phyloP scores from a whole-genome alignment of 371 early-diverging fungal species.

The Apophysomyces sp. region DNA sequence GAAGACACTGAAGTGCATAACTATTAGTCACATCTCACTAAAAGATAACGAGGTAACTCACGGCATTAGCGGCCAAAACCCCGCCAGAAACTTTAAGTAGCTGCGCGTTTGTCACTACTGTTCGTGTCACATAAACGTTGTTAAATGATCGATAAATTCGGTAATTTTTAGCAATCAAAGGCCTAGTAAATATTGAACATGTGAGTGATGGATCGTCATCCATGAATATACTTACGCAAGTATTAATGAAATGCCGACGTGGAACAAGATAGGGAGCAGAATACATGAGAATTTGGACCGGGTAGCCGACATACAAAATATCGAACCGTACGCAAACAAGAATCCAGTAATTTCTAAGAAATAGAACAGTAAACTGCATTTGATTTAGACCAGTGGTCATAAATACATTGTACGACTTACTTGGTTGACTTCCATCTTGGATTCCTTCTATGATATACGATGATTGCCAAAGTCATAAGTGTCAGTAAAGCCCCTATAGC shows the following conservation, averaged over 20 bases:
- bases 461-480: constrained; percentile 26
- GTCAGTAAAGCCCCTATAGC: constrained; percentile 8
- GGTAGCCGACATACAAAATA: constrained; percentile 30
- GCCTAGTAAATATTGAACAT: constrained; percentile 12
- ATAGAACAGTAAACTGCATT: constrained; percentile 50
- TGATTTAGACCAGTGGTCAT: background rate
- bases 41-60: constrained; percentile 5
- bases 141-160: constrained; percentile 39
- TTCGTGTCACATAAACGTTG: constrained; percentile 37
- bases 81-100: constrained; percentile 32
- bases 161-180: constrained; percentile 43
- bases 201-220: background rate
- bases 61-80: constrained; percentile 26
- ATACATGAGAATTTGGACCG: constrained; percentile 35
- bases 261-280: constrained; percentile 39
- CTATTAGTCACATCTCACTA: background rate
- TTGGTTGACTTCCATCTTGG: constrained; percentile 54
- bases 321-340: constrained; percentile 32
- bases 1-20: constrained; percentile 11
- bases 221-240: constrained; percentile 31
- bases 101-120: constrained; percentile 35
- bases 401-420: constrained; percentile 17
- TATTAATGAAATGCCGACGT: constrained; percentile 37
- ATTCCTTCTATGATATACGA: constrained; percentile 40
- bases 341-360: constrained; percentile 50